phyloP scores from a whole-genome alignment of 345 rosid genomes.

The Salix exigua region DNA sequence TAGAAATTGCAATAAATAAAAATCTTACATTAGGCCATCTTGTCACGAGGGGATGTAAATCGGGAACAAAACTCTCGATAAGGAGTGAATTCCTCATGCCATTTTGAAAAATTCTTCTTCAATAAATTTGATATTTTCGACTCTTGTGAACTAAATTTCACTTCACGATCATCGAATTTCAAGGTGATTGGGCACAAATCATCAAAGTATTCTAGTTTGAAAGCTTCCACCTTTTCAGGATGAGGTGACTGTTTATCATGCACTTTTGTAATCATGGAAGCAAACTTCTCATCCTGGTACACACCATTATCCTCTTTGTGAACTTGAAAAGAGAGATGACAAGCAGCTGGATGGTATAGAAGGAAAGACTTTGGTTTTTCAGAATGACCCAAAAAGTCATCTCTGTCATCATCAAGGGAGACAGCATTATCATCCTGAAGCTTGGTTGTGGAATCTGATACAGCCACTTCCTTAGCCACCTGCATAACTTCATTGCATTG shows the following conservation, averaged over 20 bases:
- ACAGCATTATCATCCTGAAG: slow-evolving; percentile 22
- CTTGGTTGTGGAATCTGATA: slow-evolving; percentile 21
- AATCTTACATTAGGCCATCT: too few relatives aligned
- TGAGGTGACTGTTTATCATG: slow-evolving; percentile 13
- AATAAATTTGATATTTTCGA: slow-evolving; percentile 19
- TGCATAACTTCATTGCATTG: slow-evolving; percentile 45
- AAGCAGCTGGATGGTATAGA: slow-evolving; percentile 36
- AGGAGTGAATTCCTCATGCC: slow-evolving; percentile 40
- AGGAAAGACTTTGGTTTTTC: slow-evolving; percentile 36
- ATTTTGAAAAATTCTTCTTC: slow-evolving; percentile 37
- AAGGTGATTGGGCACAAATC: slow-evolving; percentile 53
- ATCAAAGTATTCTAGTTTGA: slow-evolving; percentile 39
- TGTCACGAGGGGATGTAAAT: not conserved
- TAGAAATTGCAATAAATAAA: too few relatives aligned
- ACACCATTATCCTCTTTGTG: not conserved
- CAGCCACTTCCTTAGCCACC: slow-evolving; percentile 40
- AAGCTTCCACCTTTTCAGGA: slow-evolving; percentile 3
- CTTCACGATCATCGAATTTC: slow-evolving; percentile 31
- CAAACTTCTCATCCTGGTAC: slow-evolving; percentile 20
- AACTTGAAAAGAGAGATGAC: slow-evolving; percentile 9
- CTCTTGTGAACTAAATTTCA: slow-evolving; percentile 31
- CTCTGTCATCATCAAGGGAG: slow-evolving; percentile 41
- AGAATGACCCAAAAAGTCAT: slow-evolving; percentile 21
- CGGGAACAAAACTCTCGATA: slow-evolving; percentile 31
- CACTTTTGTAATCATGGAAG: slow-evolving; percentile 42